Evolutionary conservation across 2,329 filamentous ascomycete genomes (phyloP), one percentile per base, ranked within the genome.

Genomic region (Trichoderma sp.): DNA sequence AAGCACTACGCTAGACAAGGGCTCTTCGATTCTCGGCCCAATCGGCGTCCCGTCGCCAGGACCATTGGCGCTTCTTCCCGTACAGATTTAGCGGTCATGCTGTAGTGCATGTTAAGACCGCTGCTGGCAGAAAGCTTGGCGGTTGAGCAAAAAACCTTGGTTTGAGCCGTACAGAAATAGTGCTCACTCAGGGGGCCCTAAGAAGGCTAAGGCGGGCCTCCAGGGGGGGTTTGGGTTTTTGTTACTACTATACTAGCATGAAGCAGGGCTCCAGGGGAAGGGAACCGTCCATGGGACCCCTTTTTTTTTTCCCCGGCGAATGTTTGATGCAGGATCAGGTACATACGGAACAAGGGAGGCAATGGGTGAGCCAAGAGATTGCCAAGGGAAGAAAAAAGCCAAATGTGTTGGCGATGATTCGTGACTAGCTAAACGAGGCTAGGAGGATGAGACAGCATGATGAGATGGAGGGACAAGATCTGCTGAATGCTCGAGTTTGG

Each of bases 41-140:
- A 64, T 64, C 61, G 61, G 61, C 35, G 61, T 25, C 50, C 34
- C 35, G 35, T 56, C 19, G 13, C 34, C 54, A 29, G n/a, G 10
- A 19, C 50, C 29, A 42, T 39, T 32, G 61, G 61, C 61, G 61
- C 52, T 17, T 48, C 35, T 48, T 56, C 61, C 61, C 61, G 61
- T 42, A 34, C 9, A 27, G 29, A 42, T 35, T 54, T 42, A 54
- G 37, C 52, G 25, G 48, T 39, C 45, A 39, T 53, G 32, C 32
- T 22, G n/a, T n/a, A n/a, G n/a, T n/a, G 29, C 48, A 32, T 53
- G 59, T 39, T 39, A 52, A 39, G 34, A 19, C 45, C 59, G 59
- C 59, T 37, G 59, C 22, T 63, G 59, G 59, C 48, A 56, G 48
- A 64, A 64, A 64, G 61, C 61, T 64, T 64, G 61, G 61, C 61